Conservation (phyloP, 768 basidiomycete genomes). For the Lyophyllum atratum region DNA sequence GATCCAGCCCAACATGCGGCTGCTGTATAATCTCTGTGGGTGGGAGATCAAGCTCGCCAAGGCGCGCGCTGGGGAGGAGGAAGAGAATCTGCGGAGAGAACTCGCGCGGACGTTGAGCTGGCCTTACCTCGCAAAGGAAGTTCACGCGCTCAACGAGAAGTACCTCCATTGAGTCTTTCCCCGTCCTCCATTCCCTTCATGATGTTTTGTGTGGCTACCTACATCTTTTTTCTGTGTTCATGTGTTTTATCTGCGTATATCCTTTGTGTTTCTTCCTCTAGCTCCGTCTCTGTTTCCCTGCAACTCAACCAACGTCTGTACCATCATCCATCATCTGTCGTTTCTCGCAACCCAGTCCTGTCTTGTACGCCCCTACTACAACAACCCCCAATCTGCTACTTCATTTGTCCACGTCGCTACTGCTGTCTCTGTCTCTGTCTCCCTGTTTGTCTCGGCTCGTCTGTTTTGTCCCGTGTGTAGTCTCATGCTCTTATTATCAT, state of each 20-base stretch:
- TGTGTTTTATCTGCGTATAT: slow-evolving; percentile 1
- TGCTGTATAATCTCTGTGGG: slow-evolving; percentile 91
- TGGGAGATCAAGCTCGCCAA: slow-evolving; percentile 95
- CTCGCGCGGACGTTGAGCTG: slow-evolving; percentile 73
- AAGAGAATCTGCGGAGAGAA: slow-evolving; percentile 52
- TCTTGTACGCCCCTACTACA: not conserved
- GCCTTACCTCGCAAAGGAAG: slow-evolving; percentile 85
- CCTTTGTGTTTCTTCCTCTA: not conserved
- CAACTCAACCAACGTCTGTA: not conserved
- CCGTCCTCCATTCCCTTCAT: not conserved
- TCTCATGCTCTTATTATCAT: too few species aligned
- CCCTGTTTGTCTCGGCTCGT: not conserved
- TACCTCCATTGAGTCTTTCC: slow-evolving; percentile 44
- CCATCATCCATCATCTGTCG: not conserved
- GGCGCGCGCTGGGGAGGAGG: slow-evolving; percentile 60
- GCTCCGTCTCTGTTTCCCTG: not conserved
- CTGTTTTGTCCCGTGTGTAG: not conserved
- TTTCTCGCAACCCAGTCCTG: too few species aligned
- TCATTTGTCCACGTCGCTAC: not conserved
- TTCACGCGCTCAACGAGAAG: slow-evolving; percentile 85
- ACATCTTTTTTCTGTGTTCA: not conserved
- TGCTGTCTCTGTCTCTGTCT: not conserved
- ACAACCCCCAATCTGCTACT: not conserved
- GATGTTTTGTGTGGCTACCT: not conserved
- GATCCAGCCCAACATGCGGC: slow-evolving; percentile 95